Evolutionary conservation across 2,329 filamentous ascomycete species (phyloP).

Genomic region (Aspergillus ochraceus): DNA sequence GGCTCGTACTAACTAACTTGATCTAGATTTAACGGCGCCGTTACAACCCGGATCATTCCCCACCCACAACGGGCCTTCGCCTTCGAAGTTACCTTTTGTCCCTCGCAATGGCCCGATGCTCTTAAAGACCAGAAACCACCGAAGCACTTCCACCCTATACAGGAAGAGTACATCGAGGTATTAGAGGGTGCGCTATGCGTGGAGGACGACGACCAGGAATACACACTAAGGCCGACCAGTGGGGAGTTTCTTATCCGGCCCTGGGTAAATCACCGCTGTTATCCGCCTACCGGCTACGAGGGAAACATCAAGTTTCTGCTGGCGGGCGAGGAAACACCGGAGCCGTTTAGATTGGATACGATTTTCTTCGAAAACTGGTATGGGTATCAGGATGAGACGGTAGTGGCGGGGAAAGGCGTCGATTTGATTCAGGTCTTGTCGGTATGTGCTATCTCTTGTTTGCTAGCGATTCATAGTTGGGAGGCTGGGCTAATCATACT

Average conservation of each 20-base stretch:
- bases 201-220: background rate
- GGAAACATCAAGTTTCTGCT: background rate
- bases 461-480: too few species aligned
- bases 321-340: background rate
- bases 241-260: background rate
- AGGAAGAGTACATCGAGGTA: background rate
- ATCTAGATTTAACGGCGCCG: background rate
- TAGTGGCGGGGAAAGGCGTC: background rate
- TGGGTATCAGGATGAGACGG: background rate
- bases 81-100: background rate
- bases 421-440: slow-evolving; percentile 1
- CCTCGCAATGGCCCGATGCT: background rate
- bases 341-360: background rate
- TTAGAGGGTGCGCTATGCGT: background rate
- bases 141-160: background rate
- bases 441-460: background rate
- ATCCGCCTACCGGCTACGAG: background rate
- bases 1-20: background rate
- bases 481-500: background rate
- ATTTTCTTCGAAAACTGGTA: slow-evolving; percentile 3
- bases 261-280: background rate
- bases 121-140: background rate
- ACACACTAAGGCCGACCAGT: background rate
- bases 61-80: background rate
- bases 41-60: background rate